A percentile compares a stretch with the other conserved stretches of the same genome.
These are phyloP conservation scores for Ceratobasidium sp. DNA, from an alignment of 1,284 basidiomycete genomes.

Conservation along the genomic window DNA sequence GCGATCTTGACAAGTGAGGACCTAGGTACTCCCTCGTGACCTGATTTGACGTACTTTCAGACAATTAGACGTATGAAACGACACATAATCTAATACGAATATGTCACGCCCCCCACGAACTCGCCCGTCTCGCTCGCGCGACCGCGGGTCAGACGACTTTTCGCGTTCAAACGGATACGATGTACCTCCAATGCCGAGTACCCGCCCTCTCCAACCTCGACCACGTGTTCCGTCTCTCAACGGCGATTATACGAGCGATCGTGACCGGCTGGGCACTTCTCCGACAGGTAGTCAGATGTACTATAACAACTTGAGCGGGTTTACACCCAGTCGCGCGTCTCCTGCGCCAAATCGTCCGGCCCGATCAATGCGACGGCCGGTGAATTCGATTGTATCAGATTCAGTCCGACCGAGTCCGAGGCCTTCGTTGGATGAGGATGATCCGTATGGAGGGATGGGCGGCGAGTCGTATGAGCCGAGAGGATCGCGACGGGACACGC, in stretches of 20 bases:
- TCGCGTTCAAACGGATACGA: conserved; percentile 39
- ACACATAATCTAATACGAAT: not conserved
- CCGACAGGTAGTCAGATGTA: conserved; percentile 34
- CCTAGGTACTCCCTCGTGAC: not conserved
- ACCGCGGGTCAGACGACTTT: conserved; percentile 43
- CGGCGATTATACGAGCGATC: conserved; percentile 34
- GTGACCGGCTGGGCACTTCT: conserved; percentile 34
- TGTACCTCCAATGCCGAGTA: conserved; percentile 24
- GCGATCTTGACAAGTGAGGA: too few species aligned
- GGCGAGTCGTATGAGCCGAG: conserved; percentile 55
- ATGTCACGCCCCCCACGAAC: conserved; percentile 40
- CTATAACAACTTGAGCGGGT: conserved; percentile 9
- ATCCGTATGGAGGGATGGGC: conserved; percentile 58
- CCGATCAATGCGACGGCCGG: conserved; percentile 52
- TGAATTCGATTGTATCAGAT: conserved; percentile 46
- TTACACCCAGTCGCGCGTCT: conserved; percentile 6
- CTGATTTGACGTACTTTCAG: conserved; percentile 11
- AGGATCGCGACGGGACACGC: conserved; percentile 50
- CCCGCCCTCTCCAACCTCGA: conserved; percentile 39
- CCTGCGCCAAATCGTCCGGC: conserved; percentile 49
- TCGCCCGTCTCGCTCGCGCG: conserved; percentile 40
- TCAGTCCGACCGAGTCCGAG: conserved; percentile 9
- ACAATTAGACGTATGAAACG: conserved; percentile 10
- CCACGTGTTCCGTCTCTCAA: conserved; percentile 43
- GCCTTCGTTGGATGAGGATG: conserved; percentile 48